Percentiles rank a stretch among this genome's conserved stretches.
These are phyloP conservation scores for Raphidocelis subcapitata DNA, from an alignment of 139 green algal species.

Conservation along the genomic window DNA sequence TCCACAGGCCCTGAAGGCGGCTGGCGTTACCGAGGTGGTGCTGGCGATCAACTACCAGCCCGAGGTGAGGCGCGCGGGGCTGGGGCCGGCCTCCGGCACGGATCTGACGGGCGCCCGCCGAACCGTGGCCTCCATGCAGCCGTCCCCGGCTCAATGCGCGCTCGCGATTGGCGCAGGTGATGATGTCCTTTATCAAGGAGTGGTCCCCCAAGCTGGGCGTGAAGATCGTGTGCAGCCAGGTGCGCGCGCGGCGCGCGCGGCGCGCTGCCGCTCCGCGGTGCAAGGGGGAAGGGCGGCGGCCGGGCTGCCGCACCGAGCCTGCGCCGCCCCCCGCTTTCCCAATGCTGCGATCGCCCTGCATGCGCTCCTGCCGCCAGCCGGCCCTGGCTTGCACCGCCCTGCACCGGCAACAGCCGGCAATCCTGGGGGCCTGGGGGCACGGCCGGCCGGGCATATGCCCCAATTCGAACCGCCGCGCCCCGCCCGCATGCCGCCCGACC, in stretches of 20 bases:
- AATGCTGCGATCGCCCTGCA: too few species aligned
- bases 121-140: background rate
- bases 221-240: constrained; percentile 92
- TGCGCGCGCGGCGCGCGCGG: constrained; percentile 19
- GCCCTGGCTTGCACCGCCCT: too few species aligned
- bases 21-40: constrained; percentile 91
- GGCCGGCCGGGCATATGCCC: too few species aligned
- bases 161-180: background rate
- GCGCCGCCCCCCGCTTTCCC: too few species aligned
- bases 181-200: constrained; percentile 63
- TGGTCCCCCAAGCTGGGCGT: constrained; percentile 95
- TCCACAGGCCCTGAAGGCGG: constrained; percentile 88
- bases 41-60: constrained; percentile 97
- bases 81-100: background rate
- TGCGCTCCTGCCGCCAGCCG: too few species aligned
- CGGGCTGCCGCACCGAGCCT: too few species aligned
- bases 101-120: background rate
- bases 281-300: too few species aligned
- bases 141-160: background rate
- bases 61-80: constrained; percentile 56
- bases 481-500: too few species aligned
- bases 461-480: too few species aligned
- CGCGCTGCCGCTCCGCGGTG: too few species aligned
- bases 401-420: too few species aligned
- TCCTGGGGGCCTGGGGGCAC: too few species aligned